Percentiles rank a stretch among this genome's conserved stretches.
Conservation (phyloP, 495 filamentous ascomycete species). For the Penicillium crystallinum region DNA sequence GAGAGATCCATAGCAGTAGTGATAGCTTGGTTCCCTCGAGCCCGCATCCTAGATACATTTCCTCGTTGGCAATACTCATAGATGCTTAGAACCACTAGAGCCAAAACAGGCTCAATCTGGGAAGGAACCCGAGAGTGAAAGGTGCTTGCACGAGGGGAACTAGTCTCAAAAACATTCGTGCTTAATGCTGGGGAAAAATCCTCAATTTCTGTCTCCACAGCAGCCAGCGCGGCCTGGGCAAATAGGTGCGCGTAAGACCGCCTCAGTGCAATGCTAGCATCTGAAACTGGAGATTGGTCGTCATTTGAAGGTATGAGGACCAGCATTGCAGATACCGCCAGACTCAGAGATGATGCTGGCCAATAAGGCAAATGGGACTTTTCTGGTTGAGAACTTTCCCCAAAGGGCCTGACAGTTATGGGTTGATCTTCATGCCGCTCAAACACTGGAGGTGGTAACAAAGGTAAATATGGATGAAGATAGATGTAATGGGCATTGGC, state of each 20-base stretch:
- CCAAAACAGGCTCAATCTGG: too few relatives aligned
- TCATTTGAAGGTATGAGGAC: slow-evolving; percentile 39
- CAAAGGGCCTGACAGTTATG: slow-evolving; percentile 8
- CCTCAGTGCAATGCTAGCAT: slow-evolving; percentile 31
- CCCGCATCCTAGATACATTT: slow-evolving; percentile 48
- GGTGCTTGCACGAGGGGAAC: too few relatives aligned
- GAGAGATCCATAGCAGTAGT: slow-evolving; percentile 41
- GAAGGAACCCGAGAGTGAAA: too few relatives aligned
- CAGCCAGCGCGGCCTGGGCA: slow-evolving; percentile 43
- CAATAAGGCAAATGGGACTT: slow-evolving; percentile 20
- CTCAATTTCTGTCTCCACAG: slow-evolving; percentile 45
- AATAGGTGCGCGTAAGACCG: slow-evolving; percentile 45
- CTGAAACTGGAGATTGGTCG: slow-evolving; percentile 4
- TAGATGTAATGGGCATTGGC: slow-evolving; percentile 46
- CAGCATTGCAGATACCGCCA: slow-evolving; percentile 46
- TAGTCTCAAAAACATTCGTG: too few relatives aligned
- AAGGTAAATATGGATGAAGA: slow-evolving; percentile 50
- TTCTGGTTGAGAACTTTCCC: slow-evolving; percentile 11
- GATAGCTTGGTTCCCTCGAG: slow-evolving; percentile 44
- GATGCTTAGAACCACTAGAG: too few relatives aligned
- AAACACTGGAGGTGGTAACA: slow-evolving; percentile 40
- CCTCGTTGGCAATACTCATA: slow-evolving; percentile 54
- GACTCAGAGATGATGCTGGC: slow-evolving; percentile 42
- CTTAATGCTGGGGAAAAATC: slow-evolving; percentile 17
- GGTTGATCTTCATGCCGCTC: slow-evolving; percentile 34